phyloP scores from a whole-genome alignment of 306 rosid genomes.

The Ormosia semicastrata region DNA sequence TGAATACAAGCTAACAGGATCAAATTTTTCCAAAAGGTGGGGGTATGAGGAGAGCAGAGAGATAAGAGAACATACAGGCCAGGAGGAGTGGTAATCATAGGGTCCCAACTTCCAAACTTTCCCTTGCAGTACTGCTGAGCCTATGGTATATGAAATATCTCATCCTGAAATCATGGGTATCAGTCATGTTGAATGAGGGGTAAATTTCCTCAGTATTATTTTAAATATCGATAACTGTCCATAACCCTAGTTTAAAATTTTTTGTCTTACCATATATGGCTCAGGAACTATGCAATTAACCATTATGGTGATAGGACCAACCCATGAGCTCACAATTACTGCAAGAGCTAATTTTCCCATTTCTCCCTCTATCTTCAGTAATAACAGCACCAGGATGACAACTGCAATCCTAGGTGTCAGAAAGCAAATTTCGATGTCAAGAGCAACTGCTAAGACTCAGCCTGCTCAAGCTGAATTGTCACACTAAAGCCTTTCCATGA shows the following conservation, averaged over 20 bases:
- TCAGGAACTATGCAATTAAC: slow-evolving; percentile 66
- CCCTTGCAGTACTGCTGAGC: slow-evolving; percentile 79
- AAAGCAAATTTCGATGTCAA: not conserved
- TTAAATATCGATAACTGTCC: no score
- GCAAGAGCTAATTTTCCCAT: slow-evolving; percentile 78
- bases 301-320: slow-evolving; percentile 62
- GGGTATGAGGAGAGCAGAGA: no score
- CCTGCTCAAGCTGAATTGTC: slow-evolving; percentile 16
- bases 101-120: slow-evolving; percentile 93
- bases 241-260: no score
- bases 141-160: slow-evolving; percentile 87
- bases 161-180: slow-evolving; percentile 60
- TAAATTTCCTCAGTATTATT: no score
- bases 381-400: not conserved
- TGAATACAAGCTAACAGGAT: not conserved
- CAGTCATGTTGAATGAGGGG: not conserved
- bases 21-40: not conserved
- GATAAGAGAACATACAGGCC: slow-evolving; percentile 68
- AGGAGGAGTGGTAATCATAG: slow-evolving; percentile 96
- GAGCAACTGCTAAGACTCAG: not conserved
- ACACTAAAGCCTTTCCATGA: not conserved
- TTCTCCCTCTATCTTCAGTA: slow-evolving; percentile 1
- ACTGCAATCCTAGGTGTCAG: not conserved
- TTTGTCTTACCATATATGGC: slow-evolving; percentile 69
- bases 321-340: slow-evolving; percentile 74